Conservation (phyloP, 495 filamentous ascomycete genomes). For the Hyaloscypha bicolor region DNA sequence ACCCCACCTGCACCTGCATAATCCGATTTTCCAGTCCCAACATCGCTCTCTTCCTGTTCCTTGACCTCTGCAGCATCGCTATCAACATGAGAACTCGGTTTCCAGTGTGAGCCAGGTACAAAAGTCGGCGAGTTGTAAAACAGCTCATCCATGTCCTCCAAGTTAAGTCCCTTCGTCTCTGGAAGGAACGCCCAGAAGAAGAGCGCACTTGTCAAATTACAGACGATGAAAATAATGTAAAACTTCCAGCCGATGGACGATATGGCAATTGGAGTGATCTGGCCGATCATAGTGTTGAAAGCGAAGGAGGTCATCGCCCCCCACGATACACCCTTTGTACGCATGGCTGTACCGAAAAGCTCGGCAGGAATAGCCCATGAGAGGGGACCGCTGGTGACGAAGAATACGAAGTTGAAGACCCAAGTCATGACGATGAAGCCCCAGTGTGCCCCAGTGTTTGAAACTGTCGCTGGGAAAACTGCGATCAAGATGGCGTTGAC, state of each 20-base stretch:
- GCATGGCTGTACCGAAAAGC: slow-evolving; percentile 19
- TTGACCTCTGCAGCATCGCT: not conserved
- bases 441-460: slow-evolving; percentile 36
- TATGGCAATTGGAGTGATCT: slow-evolving; percentile 51
- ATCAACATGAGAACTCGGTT: not conserved
- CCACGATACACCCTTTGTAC: slow-evolving; percentile 26
- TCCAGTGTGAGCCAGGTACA: slow-evolving; percentile 33
- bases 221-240: slow-evolving; percentile 49
- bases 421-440: slow-evolving; percentile 38
- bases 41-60: not conserved
- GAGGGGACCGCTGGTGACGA: slow-evolving; percentile 33
- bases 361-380: slow-evolving; percentile 34
- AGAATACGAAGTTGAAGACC: slow-evolving; percentile 39
- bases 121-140: slow-evolving; percentile 43
- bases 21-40: not conserved
- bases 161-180: slow-evolving; percentile 33
- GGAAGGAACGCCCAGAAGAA: slow-evolving; percentile 36
- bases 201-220: slow-evolving; percentile 33
- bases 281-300: slow-evolving; percentile 53
- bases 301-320: slow-evolving; percentile 26
- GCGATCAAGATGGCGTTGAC: slow-evolving; percentile 26
- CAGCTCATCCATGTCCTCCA: slow-evolving; percentile 34
- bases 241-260: slow-evolving; percentile 46
- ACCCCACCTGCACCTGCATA: not conserved
- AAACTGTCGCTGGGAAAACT: slow-evolving; percentile 42